A percentile compares a stretch with the other conserved stretches of the same genome.
These are phyloP conservation scores for Neoconidiobolus thromboides DNA, from an alignment of 371 early-diverging fungal genomes.

Conservation along the genomic window DNA sequence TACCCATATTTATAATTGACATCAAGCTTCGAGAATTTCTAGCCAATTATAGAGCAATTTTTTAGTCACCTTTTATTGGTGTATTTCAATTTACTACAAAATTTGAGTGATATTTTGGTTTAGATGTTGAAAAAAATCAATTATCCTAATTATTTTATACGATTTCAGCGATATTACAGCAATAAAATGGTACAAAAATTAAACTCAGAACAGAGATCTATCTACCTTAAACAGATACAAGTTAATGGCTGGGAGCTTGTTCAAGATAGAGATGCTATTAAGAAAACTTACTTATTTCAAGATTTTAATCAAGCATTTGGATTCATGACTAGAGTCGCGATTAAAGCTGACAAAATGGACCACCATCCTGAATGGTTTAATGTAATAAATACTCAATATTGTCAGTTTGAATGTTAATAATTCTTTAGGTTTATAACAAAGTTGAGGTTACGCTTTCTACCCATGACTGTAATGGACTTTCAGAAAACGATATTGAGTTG, in stretches of 20 bases:
- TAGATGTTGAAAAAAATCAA: too few relatives aligned
- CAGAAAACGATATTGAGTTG: constrained; percentile 52
- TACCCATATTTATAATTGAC: too few relatives aligned
- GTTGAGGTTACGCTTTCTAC: constrained; percentile 78
- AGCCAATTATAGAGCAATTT: too few relatives aligned
- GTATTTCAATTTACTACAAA: too few relatives aligned
- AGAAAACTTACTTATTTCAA: constrained; percentile 50
- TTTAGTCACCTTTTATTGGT: too few relatives aligned
- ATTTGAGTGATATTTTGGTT: too few relatives aligned
- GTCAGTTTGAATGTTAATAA: background rate
- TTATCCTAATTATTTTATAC: background rate
- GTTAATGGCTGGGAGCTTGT: constrained; percentile 37
- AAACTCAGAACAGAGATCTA: constrained; percentile 24
- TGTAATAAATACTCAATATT: constrained; percentile 19
- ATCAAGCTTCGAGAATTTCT: too few relatives aligned
- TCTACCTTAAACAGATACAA: constrained; percentile 20
- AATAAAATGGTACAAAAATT: constrained; percentile 13
- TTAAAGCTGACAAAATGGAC: constrained; percentile 73
- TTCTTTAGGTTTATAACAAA: constrained; percentile 57
- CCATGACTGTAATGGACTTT: constrained; percentile 75
- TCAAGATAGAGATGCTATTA: constrained; percentile 58
- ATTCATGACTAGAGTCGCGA: constrained; percentile 84
- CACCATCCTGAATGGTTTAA: constrained; percentile 95
- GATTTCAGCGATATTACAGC: background rate
- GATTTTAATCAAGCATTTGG: constrained; percentile 80